Evolutionary conservation across 805 yeast genomes (phyloP), one percentile per base, ranked within the genome.

Genomic region (Schwanniomyces polymorphus): DNA sequence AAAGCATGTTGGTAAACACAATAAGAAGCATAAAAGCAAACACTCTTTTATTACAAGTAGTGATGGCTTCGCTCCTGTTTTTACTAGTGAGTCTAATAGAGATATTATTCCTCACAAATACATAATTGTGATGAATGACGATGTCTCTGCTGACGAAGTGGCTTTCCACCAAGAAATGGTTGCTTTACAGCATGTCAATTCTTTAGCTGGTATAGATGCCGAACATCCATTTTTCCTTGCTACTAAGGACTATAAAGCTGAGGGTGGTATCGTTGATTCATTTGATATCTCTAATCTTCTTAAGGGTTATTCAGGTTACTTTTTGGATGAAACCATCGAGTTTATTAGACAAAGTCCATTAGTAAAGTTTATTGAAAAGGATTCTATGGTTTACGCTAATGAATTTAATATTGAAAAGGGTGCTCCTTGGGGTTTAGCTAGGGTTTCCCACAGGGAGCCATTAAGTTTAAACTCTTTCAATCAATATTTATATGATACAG

Each of bases 371-470:
- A 85, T 89, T 50, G 97, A 89, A 73, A 69, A 74, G 59, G 96
- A 89, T 63, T 84, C 91, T 1, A 67, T 75, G 51, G 96, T 89
- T 45, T 70, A 75, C 51, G 81, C 90, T 26, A 73, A 71, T 44
- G 85, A 82, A 56, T 77, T 83, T 44, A 80, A 82, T 51, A 78
- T 81, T 50, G 94, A 90, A 72, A 79, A 80, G 54, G 91, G 91
- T 52, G 91, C 96, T 26, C 96, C 97, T 41, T 91, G 97, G 97
- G 97, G 97, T 59, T 79, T 91, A 53, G 88, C 96, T 23, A 82
- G 97, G 76, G 82, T 91, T 50, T 87, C 96, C 23, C 96, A 90
- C 72, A 81, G 91, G 68, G 80, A 83, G 48, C 76, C 84, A 14
- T 75, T 86, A 60, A 80, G 82, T 53, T 75, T 86, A 52, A 85